Conservation (phyloP, 1,284 basidiomycete genomes). For the Pseudozyma sp. region DNA sequence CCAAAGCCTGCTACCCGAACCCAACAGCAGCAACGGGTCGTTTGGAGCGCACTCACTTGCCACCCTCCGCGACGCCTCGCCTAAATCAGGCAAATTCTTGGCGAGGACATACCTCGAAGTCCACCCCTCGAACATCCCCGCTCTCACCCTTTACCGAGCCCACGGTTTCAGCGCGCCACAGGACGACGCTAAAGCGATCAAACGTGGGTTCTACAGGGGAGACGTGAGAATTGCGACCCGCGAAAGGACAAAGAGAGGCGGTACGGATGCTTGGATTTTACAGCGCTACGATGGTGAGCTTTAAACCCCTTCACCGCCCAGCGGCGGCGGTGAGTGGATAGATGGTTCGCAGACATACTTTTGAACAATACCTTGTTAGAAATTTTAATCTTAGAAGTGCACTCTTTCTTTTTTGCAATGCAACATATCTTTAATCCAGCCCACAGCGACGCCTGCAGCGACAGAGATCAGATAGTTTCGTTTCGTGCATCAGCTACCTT, state of each 20-base stretch:
- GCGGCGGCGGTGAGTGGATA: no score
- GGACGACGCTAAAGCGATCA: conserved; percentile 26
- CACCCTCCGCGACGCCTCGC: neutral
- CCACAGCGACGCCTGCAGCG: no score
- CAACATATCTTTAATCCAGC: no score
- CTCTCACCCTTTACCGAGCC: conserved; percentile 44
- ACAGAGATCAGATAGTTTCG: no score
- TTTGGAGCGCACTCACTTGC: neutral
- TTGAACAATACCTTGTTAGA: no score
- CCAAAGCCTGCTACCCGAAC: no score
- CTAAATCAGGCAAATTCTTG: conserved; percentile 8
- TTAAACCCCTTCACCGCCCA: neutral
- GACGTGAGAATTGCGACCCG: conserved; percentile 50
- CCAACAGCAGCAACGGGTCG: neutral
- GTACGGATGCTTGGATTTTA: conserved; percentile 56
- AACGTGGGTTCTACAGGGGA: conserved; percentile 52
- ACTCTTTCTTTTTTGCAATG: no score
- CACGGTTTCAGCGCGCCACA: conserved; percentile 38
- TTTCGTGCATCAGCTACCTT: no score
- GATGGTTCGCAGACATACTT: neutral
- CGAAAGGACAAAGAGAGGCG: conserved; percentile 48
- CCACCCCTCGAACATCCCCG: conserved; percentile 52
- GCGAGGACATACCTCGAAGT: conserved; percentile 50
- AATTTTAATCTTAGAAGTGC: no score
- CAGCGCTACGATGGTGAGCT: conserved; percentile 41